A percentile compares a stretch with the other conserved stretches of the same genome.
Conservation (phyloP, 23 red algal genomes). For the Rhodosorus marinus region DNA sequence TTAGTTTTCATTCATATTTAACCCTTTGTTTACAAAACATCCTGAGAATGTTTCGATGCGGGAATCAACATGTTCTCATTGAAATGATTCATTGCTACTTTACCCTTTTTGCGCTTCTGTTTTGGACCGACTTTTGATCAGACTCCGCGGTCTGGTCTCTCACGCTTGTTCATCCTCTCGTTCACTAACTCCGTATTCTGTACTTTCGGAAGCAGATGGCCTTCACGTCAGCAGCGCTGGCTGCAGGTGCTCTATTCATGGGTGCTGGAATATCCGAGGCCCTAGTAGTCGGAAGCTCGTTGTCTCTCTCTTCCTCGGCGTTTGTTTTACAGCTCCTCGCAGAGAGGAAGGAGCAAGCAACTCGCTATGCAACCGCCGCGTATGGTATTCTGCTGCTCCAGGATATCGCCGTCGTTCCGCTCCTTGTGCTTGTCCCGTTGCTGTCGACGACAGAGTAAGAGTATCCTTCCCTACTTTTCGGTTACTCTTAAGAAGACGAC, state of each 20-base stretch:
- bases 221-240: constrained; percentile 29
- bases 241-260: constrained; percentile 54
- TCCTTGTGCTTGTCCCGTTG: constrained; percentile 74
- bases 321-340: constrained; percentile 82
- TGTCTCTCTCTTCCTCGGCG: constrained; percentile 76
- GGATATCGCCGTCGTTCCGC: constrained; percentile 81
- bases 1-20: too few species aligned
- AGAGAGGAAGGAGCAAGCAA: constrained; percentile 63
- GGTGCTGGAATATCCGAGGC: constrained; percentile 40
- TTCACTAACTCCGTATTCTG: too few species aligned
- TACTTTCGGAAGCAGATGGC: too few species aligned
- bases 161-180: too few species aligned
- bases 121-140: too few species aligned
- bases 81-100: too few species aligned
- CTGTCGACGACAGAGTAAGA: constrained; percentile 7
- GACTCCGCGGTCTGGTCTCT: too few species aligned
- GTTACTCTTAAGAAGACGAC: too few species aligned
- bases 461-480: constrained; percentile 4
- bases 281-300: constrained; percentile 50
- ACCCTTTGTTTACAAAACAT: too few species aligned
- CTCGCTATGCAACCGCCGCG: constrained; percentile 46
- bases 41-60: too few species aligned
- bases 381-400: constrained; percentile 90
- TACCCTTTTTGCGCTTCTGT: too few species aligned
- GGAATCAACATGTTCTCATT: too few species aligned